A percentile compares a stretch with the other conserved stretches of the same genome.
These are phyloP conservation scores for Gastrodia elata DNA, from an alignment of 106 monocot species.

Conservation along the genomic window DNA sequence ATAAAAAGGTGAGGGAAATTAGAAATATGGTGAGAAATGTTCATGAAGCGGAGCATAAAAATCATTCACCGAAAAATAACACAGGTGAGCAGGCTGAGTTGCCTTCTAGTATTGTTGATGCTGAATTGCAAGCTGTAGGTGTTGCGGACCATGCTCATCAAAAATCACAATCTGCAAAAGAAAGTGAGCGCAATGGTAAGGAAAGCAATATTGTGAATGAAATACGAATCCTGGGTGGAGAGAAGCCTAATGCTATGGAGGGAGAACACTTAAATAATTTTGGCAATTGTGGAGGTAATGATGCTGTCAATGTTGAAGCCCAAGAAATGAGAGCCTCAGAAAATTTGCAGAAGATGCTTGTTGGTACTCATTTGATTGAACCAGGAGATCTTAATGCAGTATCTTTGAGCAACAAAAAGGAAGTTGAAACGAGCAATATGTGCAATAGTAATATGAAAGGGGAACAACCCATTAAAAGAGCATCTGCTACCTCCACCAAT, in stretches of 20 bases:
- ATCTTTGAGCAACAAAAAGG: slow-evolving; percentile 8
- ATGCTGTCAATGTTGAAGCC: background rate
- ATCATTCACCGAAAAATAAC: slow-evolving; percentile 12
- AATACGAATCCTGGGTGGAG: background rate
- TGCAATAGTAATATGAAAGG: background rate
- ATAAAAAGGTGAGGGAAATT: slow-evolving; percentile 42
- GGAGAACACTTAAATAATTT: slow-evolving; percentile 6
- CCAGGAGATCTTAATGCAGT: background rate
- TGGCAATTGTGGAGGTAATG: background rate
- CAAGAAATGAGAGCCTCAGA: background rate
- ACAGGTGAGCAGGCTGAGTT: slow-evolving; percentile 9
- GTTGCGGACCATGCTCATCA: background rate
- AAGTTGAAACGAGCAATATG: background rate
- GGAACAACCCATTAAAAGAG: slow-evolving; percentile 6
- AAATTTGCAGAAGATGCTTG: background rate
- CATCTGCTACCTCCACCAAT: slow-evolving; percentile 8
- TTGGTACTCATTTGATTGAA: background rate
- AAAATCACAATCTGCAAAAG: background rate
- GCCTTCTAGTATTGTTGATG: background rate
- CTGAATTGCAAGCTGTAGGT: background rate
- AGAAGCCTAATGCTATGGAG: background rate
- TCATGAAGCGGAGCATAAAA: slow-evolving; percentile 32
- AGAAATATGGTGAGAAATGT: slow-evolving; percentile 50
- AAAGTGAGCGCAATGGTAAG: background rate
- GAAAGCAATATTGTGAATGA: background rate